Conservation (phyloP, 306 rosid genomes). For the Prunus davidiana region DNA sequence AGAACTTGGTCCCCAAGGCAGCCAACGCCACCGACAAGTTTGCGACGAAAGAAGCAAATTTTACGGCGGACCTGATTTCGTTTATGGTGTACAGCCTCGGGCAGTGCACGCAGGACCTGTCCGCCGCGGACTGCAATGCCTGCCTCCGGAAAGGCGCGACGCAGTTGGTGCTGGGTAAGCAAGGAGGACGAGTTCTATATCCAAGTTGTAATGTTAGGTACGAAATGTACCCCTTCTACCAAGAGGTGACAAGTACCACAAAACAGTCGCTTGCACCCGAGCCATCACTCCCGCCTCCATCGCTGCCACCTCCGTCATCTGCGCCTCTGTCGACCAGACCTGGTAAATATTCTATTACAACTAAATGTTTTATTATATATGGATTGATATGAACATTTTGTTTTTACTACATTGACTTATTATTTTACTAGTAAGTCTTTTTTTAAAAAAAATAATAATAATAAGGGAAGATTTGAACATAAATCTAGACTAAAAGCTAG, state of each 20-base stretch:
- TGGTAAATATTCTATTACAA: too few relatives aligned
- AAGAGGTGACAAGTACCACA: not conserved
- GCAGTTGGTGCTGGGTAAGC: not conserved
- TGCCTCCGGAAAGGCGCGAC: not conserved
- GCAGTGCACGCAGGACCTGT: conserved; percentile 35
- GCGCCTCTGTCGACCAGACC: too few relatives aligned
- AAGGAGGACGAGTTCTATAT: not conserved
- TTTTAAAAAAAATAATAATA: too few relatives aligned
- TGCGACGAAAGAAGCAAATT: not conserved
- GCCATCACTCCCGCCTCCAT: too few relatives aligned
- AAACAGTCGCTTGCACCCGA: not conserved
- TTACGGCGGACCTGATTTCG: not conserved
- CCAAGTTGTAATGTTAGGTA: conserved; percentile 22
- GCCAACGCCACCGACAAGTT: not conserved
- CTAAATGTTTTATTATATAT: too few relatives aligned
- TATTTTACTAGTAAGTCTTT: too few relatives aligned
- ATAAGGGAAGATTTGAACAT: too few relatives aligned
- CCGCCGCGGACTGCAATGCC: not conserved
- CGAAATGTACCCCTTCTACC: not conserved
- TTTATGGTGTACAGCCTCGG: conserved; percentile 11
- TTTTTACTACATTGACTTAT: too few relatives aligned
- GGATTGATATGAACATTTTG: too few relatives aligned
- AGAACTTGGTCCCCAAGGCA: not conserved
- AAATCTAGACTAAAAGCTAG: too few relatives aligned
- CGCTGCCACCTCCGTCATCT: not conserved